Conservation (phyloP, 345 rosid genomes). For the Salix dunnii region DNA sequence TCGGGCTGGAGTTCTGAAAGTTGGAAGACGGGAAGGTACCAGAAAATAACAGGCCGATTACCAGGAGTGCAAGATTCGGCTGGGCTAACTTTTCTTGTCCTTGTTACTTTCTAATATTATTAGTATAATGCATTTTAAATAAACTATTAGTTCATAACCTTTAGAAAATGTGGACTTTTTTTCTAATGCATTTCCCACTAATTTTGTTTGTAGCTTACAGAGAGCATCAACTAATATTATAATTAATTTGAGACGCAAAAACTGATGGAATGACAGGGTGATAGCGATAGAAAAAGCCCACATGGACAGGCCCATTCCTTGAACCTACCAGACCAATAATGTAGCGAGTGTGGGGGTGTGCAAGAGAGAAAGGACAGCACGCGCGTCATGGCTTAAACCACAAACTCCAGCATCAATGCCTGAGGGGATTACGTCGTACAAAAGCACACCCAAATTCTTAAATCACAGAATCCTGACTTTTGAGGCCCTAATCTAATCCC, state of each 20-base stretch:
- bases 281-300: not conserved
- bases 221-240: no score
- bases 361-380: not conserved
- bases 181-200: no score
- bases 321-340: not conserved
- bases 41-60: not conserved
- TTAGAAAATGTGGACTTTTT: no score
- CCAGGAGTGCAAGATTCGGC: no score
- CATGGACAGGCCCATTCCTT: not conserved
- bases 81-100: no score
- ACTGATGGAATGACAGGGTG: not conserved
- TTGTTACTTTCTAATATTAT: no score
- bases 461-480: not conserved
- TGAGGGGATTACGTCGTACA: not conserved
- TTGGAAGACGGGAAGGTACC: not conserved
- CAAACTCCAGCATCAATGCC: constrained; percentile 9
- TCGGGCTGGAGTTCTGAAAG: not conserved
- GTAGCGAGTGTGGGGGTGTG: not conserved
- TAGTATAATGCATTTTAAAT: no score
- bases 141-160: no score
- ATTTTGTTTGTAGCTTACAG: no score
- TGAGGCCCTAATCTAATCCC: constrained; percentile 21
- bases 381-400: constrained; percentile 30
- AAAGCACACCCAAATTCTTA: constrained; percentile 16
- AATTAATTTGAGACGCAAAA: not conserved